phyloP scores from a whole-genome alignment of 1,284 basidiomycete species.

The Mrakiaceae sp. region DNA sequence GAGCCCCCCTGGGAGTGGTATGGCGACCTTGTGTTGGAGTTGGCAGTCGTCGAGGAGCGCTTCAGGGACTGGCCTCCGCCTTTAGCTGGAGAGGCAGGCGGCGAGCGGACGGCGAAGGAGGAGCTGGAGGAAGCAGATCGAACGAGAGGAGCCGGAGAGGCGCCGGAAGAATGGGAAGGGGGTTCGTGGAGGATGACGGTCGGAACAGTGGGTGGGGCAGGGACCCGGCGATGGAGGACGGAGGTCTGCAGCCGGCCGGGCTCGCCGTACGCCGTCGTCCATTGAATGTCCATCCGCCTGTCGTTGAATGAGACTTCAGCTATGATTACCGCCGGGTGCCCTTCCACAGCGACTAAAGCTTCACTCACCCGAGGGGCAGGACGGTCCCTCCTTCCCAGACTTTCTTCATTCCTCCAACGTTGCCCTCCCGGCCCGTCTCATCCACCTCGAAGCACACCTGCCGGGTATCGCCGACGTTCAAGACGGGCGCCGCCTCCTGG shows the following conservation, averaged over 20 bases:
- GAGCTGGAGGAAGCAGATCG: neutral
- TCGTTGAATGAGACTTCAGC: neutral
- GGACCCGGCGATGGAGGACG: slow-evolving; percentile 11
- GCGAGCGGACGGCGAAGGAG: neutral
- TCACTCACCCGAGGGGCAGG: slow-evolving; percentile 13
- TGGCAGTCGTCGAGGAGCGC: neutral
- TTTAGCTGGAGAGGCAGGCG: neutral
- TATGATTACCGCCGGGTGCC: too few species aligned
- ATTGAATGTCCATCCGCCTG: slow-evolving; percentile 14
- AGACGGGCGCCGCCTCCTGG: neutral
- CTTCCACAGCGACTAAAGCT: neutral
- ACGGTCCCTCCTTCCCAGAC: slow-evolving; percentile 9
- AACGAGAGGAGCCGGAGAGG: neutral
- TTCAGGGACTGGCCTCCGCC: neutral
- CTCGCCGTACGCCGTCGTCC: slow-evolving; percentile 15
- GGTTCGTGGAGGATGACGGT: neutral
- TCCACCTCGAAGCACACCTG: slow-evolving; percentile 15
- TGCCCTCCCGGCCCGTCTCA: slow-evolving; percentile 3
- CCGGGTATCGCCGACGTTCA: slow-evolving; percentile 7
- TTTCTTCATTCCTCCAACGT: neutral
- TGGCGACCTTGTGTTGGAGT: neutral
- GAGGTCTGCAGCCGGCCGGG: slow-evolving; percentile 15
- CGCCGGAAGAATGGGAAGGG: neutral
- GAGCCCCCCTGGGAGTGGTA: neutral
- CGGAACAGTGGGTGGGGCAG: neutral